Evolutionary conservation across 768 basidiomycete genomes (phyloP), one percentile per base, ranked within the genome.

Genomic region (Podaxis sp.): DNA sequence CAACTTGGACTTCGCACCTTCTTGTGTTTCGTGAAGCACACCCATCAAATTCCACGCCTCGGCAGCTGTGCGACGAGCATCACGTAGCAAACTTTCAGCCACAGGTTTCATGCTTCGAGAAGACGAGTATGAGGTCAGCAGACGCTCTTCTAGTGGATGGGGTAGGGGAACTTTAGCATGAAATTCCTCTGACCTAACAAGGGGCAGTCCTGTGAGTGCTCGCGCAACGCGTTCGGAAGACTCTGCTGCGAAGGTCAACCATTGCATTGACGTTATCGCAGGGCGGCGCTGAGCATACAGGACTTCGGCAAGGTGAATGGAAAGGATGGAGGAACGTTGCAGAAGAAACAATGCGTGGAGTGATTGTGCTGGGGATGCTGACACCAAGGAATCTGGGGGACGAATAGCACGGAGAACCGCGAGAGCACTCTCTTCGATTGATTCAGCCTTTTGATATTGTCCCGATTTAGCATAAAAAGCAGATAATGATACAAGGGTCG

Each of bases 1-100:
- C 36, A 62, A 65, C 47, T 63, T 65, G n/a, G 73, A 72, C 50
- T 73, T 64, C 63, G 71, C 64, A 5, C 76, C 72, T 70, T 78
- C 65, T 64, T 64, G 63, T 35, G 64, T 47, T 66, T 90, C 87
- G n/a, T 78, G 76, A 6, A 92, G 72, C 42, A 90, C 73, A 11
- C 90, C 90, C 70, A 86, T 76, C 62, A 91, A 73, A 67, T 84
- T 87, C 88, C 89, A 91, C 4, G 89, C 83, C 70, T 90, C 87
- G 0, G 87, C 86, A 14, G 89, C 85, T 27, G 87, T 84, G 48
- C 88, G 77, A 14, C 87, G 81, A 16, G 90, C 81, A 68, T 91
- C 88, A 28, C 86, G 83, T 56, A 91, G 77, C 14, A 91, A 73
- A 55, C 76, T 76, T 47, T 67, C 71, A 27, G 90, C 88, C 5